Conservation (phyloP, 106 monocot genomes). For the Dendrobium officinale region DNA sequence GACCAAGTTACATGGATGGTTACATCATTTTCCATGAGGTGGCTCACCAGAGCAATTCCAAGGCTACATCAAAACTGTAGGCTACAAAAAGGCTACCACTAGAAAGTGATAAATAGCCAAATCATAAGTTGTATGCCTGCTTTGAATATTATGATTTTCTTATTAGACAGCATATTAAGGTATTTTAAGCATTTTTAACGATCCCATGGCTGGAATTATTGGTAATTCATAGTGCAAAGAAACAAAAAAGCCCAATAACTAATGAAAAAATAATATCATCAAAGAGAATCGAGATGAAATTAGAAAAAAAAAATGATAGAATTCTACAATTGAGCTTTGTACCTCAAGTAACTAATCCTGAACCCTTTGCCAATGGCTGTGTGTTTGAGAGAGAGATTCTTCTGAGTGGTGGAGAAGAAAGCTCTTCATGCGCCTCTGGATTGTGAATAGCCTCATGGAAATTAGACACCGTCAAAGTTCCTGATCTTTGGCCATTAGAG, state of each 20-base stretch:
- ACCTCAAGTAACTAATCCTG: slow-evolving; percentile 1
- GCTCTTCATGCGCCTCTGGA: slow-evolving; percentile 12
- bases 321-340: background rate
- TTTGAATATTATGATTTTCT: too few species aligned
- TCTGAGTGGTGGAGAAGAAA: slow-evolving; percentile 24
- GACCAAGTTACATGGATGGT: too few species aligned
- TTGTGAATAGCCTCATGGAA: slow-evolving; percentile 11
- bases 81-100: too few species aligned
- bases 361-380: background rate
- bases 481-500: slow-evolving; percentile 39
- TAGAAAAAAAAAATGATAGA: background rate
- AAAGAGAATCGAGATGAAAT: background rate
- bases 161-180: too few species aligned
- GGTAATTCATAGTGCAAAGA: background rate
- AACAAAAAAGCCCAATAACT: background rate
- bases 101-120: too few species aligned
- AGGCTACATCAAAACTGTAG: too few species aligned
- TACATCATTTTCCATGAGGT: too few species aligned
- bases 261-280: background rate
- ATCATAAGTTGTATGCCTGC: too few species aligned
- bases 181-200: too few species aligned
- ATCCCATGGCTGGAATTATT: too few species aligned
- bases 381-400: slow-evolving; percentile 17
- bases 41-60: too few species aligned
- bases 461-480: slow-evolving; percentile 7